Conservation (phyloP, 2,329 filamentous ascomycete genomes). For the Colletotrichum euphorbiae region DNA sequence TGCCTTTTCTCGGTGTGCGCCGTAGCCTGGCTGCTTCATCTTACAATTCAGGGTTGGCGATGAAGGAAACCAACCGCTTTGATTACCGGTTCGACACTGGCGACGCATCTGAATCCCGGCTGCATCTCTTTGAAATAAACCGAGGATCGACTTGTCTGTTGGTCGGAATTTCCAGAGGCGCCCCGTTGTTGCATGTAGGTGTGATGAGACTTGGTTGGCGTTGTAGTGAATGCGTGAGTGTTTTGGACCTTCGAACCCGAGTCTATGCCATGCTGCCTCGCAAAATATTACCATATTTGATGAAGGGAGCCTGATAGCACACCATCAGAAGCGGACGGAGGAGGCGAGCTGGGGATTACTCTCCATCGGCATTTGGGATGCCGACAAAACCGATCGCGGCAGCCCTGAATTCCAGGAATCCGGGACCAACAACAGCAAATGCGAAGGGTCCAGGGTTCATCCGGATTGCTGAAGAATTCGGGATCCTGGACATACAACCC, state of each 20-base stretch:
- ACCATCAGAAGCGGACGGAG: neutral
- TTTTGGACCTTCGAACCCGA: neutral
- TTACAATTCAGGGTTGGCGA: neutral
- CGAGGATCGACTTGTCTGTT: neutral
- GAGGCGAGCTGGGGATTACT: neutral
- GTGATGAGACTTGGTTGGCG: neutral
- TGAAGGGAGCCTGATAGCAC: neutral
- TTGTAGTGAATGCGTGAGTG: neutral
- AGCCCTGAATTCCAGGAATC: constrained; percentile 30
- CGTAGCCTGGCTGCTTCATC: neutral
- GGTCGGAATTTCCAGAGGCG: neutral
- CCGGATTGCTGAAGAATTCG: constrained; percentile 29
- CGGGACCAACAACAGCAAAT: constrained; percentile 22
- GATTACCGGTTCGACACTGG: neutral
- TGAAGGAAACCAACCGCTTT: neutral
- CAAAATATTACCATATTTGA: too few relatives aligned
- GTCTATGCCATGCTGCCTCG: neutral
- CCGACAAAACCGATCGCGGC: constrained; percentile 24
- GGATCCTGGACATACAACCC: constrained; percentile 26
- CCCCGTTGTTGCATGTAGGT: neutral
- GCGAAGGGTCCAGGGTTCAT: constrained; percentile 30
- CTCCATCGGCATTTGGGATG: constrained; percentile 25
- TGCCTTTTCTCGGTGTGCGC: neutral
- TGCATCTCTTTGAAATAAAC: neutral
- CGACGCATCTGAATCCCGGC: neutral